These are phyloP conservation scores for Mortierella sp. DNA, from an alignment of 371 early-diverging fungal species.

Conservation along the genomic window DNA sequence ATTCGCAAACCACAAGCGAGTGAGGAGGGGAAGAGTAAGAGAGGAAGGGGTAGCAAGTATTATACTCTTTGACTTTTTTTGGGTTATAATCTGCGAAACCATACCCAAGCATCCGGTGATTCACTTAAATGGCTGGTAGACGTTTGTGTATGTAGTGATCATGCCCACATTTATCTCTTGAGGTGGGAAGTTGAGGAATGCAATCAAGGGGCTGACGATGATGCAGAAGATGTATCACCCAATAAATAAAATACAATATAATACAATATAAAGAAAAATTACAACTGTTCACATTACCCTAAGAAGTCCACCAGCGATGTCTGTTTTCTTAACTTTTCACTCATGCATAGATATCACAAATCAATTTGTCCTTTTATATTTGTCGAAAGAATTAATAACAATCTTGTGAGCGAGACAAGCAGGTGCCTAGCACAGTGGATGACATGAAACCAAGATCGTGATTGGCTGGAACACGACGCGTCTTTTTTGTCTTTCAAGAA, in stretches of 20 bases:
- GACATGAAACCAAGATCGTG: slow-evolving; percentile 3
- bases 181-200: slow-evolving; percentile 2
- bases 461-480: slow-evolving; percentile 10
- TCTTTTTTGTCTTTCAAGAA: background rate
- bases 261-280: background rate
- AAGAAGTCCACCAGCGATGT: no score
- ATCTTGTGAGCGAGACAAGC: background rate
- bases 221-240: background rate
- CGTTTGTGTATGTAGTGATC: background rate
- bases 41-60: background rate
- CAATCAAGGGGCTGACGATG: slow-evolving; percentile 2
- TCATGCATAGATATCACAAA: background rate
- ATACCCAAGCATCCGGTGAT: background rate
- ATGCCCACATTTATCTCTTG: background rate
- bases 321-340: background rate
- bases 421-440: background rate
- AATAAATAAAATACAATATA: background rate
- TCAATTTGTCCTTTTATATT: slow-evolving; percentile 5
- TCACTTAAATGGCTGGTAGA: background rate
- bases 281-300: background rate
- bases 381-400: background rate
- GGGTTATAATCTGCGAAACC: background rate
- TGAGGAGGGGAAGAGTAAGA: background rate
- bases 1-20: background rate
- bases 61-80: background rate